A percentile compares a stretch with the other conserved stretches of the same genome.
phyloP scores from a whole-genome alignment of 441 rosid genomes.

The Bocquillonia castaneifolia region DNA sequence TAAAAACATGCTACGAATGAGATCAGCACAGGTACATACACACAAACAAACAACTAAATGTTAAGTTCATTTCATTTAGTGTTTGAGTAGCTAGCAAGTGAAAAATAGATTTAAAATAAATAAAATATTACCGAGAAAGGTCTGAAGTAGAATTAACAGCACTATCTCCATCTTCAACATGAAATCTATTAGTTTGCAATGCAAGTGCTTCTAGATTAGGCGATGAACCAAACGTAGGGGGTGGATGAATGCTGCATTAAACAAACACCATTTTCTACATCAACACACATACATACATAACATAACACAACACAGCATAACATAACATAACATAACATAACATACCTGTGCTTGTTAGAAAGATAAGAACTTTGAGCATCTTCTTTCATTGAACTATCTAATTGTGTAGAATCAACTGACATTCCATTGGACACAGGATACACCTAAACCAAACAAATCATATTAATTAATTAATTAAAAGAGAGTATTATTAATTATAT shows the following conservation, averaged over 20 bases:
- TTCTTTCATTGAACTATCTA: conserved; percentile 54
- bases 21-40: too few relatives aligned
- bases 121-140: conserved; percentile 39
- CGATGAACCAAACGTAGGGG: conserved; percentile 90
- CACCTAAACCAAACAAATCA: conserved; percentile 40
- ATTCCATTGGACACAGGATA: conserved; percentile 44
- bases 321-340: too few relatives aligned
- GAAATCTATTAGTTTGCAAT: conserved; percentile 40
- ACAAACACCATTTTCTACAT: neutral
- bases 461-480: too few relatives aligned
- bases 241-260: conserved; percentile 59
- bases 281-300: too few relatives aligned
- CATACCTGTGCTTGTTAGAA: conserved; percentile 50
- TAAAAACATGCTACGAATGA: too few relatives aligned
- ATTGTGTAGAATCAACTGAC: conserved; percentile 37
- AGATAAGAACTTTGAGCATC: conserved; percentile 69
- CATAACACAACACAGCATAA: too few relatives aligned
- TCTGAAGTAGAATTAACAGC: conserved; percentile 40
- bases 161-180: conserved; percentile 56
- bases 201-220: conserved; percentile 71
- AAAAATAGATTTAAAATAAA: conserved; percentile 2
- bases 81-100: neutral
- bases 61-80: too few relatives aligned
- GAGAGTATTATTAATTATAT: too few relatives aligned
- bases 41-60: too few relatives aligned